Conservation (phyloP, 2,329 filamentous ascomycete species). For the Sordariomycetes sp. region DNA sequence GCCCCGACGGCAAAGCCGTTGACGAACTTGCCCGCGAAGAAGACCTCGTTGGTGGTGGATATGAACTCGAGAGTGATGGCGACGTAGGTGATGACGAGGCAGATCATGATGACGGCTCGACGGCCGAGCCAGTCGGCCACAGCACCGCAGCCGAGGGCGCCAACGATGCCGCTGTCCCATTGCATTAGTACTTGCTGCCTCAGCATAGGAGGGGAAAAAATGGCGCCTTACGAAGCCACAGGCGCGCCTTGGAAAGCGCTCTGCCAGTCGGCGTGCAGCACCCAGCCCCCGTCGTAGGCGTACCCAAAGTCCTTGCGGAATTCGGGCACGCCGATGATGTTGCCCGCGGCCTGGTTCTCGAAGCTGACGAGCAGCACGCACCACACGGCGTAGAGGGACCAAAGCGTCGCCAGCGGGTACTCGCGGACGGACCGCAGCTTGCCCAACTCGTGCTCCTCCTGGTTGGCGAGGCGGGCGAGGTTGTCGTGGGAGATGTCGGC, state of each 20-base stretch:
- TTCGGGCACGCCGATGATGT: slow-evolving; percentile 8
- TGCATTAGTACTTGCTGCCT: too few relatives aligned
- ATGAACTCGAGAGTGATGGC: slow-evolving; percentile 19
- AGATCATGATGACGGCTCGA: slow-evolving; percentile 11
- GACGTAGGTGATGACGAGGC: slow-evolving; percentile 13
- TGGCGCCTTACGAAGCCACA: too few relatives aligned
- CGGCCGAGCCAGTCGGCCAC: slow-evolving; percentile 14
- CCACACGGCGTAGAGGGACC: slow-evolving; percentile 19
- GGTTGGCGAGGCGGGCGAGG: too few relatives aligned
- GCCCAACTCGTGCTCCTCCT: too few relatives aligned
- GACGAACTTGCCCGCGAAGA: slow-evolving; percentile 18
- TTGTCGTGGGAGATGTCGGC: too few relatives aligned
- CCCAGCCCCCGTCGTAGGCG: slow-evolving; percentile 3
- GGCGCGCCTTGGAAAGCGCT: slow-evolving; percentile 11
- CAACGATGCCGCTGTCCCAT: slow-evolving; percentile 14
- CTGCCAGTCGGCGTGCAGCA: slow-evolving; percentile 7
- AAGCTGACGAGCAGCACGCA: slow-evolving; percentile 18
- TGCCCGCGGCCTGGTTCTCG: slow-evolving; percentile 14
- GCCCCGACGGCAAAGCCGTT: slow-evolving; percentile 22
- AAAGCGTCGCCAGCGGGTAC: slow-evolving; percentile 17
- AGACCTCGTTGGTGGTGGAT: slow-evolving; percentile 17
- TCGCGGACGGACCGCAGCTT: slow-evolving; percentile 12
- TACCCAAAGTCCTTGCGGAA: slow-evolving; percentile 12
- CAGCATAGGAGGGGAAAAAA: too few relatives aligned
- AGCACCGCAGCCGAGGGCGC: slow-evolving; percentile 13